Conservation (phyloP, 768 basidiomycete species). For the Collybia sordida region DNA sequence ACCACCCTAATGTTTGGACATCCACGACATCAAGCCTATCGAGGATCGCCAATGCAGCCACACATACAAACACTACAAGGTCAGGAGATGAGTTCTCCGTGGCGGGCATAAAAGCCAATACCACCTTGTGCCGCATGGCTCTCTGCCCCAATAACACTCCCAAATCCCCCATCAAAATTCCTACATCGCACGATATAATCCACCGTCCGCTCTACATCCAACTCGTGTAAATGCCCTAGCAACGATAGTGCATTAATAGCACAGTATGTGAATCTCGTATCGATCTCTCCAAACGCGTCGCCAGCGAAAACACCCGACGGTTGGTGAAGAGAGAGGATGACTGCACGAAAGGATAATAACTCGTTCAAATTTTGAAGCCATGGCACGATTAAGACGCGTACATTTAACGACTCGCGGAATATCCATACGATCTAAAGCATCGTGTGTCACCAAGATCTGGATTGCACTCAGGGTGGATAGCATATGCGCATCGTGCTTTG, state of each 20-base stretch:
- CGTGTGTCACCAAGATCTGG: constrained; percentile 86
- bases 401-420: constrained; percentile 72
- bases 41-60: constrained; percentile 84
- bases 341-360: constrained; percentile 36
- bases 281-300: constrained; percentile 88
- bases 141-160: constrained; percentile 80
- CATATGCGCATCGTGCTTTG: constrained; percentile 90
- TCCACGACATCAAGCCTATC: constrained; percentile 82
- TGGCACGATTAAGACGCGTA: constrained; percentile 31
- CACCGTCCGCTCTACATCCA: constrained; percentile 69
- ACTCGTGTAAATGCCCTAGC: constrained; percentile 67
- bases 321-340: constrained; percentile 82
- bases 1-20: constrained; percentile 80
- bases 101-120: not conserved
- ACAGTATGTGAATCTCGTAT: constrained; percentile 89
- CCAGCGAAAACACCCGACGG: constrained; percentile 89
- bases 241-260: constrained; percentile 83
- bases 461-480: constrained; percentile 87
- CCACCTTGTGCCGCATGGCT: constrained; percentile 90
- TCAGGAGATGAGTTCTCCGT: not conserved
- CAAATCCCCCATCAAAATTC: constrained; percentile 98
- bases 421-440: constrained; percentile 74
- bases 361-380: not conserved
- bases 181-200: constrained; percentile 73
- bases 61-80: constrained; percentile 80